Percentiles rank a stretch among this genome's conserved stretches.
Evolutionary conservation across 2,329 filamentous ascomycete genomes (phyloP).

Genomic region (Aspergillus vadensis): DNA sequence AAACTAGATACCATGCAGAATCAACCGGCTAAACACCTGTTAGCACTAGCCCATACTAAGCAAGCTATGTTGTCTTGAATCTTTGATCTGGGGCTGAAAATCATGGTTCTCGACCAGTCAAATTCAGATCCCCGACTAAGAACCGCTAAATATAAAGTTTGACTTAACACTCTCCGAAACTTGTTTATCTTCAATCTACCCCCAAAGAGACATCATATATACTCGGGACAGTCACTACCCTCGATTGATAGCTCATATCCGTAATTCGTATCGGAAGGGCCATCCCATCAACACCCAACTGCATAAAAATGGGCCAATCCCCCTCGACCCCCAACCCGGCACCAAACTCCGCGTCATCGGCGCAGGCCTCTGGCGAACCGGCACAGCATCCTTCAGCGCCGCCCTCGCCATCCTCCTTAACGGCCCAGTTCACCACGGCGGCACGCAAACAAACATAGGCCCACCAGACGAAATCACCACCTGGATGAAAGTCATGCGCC

Average conservation of each 20-base stretch:
- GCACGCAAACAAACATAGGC: slow-evolving; percentile 40
- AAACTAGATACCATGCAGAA: too few species aligned
- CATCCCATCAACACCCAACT: not conserved
- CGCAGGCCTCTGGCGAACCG: slow-evolving; percentile 47
- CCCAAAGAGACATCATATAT: not conserved
- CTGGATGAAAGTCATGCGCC: slow-evolving; percentile 23
- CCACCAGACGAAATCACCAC: slow-evolving; percentile 24
- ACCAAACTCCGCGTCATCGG: slow-evolving; percentile 29
- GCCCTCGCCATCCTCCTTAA: slow-evolving; percentile 52
- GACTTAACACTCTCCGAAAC: too few species aligned
- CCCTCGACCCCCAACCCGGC: slow-evolving; percentile 5
- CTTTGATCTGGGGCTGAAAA: too few species aligned
- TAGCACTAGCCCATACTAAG: too few species aligned
- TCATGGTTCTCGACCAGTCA: too few species aligned
- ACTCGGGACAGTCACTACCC: not conserved
- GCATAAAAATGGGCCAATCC: slow-evolving; percentile 4
- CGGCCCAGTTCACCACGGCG: slow-evolving; percentile 54
- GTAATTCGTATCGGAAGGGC: not conserved
- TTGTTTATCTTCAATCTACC: too few species aligned
- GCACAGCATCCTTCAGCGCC: slow-evolving; percentile 53
- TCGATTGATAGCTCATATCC: too few species aligned
- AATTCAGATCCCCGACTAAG: too few species aligned
- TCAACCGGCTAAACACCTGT: too few species aligned
- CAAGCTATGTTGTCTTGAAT: too few species aligned
- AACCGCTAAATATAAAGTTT: too few species aligned